Evolutionary conservation across 2,329 filamentous ascomycete genomes (phyloP).

Genomic region (Mariannaea elegans): DNA sequence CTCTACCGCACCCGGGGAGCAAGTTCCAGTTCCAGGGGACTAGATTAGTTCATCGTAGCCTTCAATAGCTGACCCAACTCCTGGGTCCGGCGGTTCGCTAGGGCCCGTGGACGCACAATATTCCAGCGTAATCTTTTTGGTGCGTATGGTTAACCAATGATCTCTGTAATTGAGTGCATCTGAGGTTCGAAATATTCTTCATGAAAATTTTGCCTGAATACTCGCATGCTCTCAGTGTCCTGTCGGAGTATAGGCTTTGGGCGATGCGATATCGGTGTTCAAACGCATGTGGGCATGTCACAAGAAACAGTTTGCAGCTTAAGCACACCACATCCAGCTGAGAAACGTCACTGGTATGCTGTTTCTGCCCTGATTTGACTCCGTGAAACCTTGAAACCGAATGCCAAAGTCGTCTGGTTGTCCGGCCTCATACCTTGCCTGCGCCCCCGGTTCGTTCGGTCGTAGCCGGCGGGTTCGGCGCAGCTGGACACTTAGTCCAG

Average conservation of each 20-base stretch:
- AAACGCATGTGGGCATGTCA: conserved; percentile 5
- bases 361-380: conserved; percentile 3
- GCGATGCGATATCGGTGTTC: conserved; percentile 10
- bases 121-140: no score
- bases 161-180: no score
- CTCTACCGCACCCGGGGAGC: conserved; percentile 1
- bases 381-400: neutral
- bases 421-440: neutral
- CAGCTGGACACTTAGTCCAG: neutral
- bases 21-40: conserved; percentile 14
- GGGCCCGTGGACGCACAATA: no score
- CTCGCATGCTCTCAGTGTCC: neutral
- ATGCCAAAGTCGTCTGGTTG: neutral
- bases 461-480: neutral
- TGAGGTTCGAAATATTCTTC: neutral
- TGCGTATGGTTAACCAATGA: no score
- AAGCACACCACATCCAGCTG: neutral
- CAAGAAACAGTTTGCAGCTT: conserved; percentile 5
- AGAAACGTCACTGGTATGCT: conserved; percentile 11
- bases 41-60: conserved; percentile 12
- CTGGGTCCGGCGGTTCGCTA: no score
- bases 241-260: conserved; percentile 18
- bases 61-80: neutral
- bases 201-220: neutral
- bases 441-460: neutral